Percentiles rank a stretch among this genome's conserved stretches.
Conservation (phyloP, 768 basidiomycete genomes). For the Agaricus sinodeliciosus region DNA sequence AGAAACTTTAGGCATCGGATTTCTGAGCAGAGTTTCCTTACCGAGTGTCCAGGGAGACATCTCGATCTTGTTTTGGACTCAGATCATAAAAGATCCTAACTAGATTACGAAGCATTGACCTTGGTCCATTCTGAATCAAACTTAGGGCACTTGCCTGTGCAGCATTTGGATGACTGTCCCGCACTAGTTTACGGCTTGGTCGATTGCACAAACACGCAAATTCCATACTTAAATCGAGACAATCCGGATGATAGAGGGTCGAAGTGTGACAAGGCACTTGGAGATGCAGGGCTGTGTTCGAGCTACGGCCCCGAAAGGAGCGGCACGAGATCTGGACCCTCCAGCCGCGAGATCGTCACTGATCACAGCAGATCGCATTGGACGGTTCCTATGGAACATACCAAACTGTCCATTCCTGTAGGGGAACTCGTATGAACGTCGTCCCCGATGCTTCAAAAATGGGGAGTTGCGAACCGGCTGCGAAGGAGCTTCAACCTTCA, state of each 20-base stretch:
- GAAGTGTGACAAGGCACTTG: constrained; percentile 7
- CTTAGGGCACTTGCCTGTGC: background rate
- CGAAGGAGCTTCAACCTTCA: too few species aligned
- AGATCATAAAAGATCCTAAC: constrained; percentile 2
- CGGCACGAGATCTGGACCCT: constrained; percentile 12
- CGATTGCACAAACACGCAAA: background rate
- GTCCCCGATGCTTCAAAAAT: too few species aligned
- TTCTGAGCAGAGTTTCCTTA: constrained; percentile 9
- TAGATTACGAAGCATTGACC: constrained; percentile 6
- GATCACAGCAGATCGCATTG: background rate
- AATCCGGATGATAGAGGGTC: background rate
- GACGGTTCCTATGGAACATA: too few species aligned
- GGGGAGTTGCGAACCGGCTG: too few species aligned
- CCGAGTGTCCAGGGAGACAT: constrained; percentile 8
- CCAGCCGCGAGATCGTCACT: background rate
- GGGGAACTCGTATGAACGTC: too few species aligned
- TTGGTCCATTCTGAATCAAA: constrained; percentile 8
- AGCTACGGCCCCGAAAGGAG: constrained; percentile 22
- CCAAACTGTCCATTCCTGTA: too few species aligned
- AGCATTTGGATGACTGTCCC: background rate
- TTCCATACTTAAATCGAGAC: background rate
- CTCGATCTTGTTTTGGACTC: constrained; percentile 3
- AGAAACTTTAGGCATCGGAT: constrained; percentile 6
- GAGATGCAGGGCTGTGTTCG: constrained; percentile 7
- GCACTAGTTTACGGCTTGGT: background rate